phyloP scores from a whole-genome alignment of 2,329 filamentous ascomycete species.

The Phyllosticta capitalensis region DNA sequence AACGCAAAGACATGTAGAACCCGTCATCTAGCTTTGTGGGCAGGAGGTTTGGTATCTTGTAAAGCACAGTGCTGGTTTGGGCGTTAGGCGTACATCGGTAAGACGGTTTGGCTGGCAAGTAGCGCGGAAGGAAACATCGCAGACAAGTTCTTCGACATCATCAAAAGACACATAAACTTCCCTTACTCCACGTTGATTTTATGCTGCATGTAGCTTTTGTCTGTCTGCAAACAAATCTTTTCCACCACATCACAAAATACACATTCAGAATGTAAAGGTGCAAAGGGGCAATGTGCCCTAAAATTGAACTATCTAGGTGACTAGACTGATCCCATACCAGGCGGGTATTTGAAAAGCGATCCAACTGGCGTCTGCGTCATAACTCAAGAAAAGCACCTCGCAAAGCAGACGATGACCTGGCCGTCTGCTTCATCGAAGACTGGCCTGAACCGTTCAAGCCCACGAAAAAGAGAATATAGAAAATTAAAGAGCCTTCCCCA shows the following conservation, averaged over 20 bases:
- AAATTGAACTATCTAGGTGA: no score
- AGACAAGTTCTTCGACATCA: background rate
- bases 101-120: background rate
- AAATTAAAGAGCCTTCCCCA: background rate
- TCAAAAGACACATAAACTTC: background rate
- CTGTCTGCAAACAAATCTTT: background rate
- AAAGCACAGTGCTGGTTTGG: background rate
- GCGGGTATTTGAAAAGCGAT: no score
- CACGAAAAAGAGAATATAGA: background rate
- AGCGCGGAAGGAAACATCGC: background rate
- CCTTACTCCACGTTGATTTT: background rate
- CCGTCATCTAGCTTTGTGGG: background rate
- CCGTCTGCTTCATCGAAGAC: no score
- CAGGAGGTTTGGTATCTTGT: background rate
- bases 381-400: no score
- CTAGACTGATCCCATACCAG: no score
- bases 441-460: background rate
- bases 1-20: constrained; percentile 2
- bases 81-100: background rate
- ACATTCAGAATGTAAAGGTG: no score
- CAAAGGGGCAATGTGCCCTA: no score
- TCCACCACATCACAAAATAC: background rate
- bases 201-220: background rate
- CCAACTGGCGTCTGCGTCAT: no score
- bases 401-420: no score